phyloP scores from a whole-genome alignment of 2,329 filamentous ascomycete genomes.

The Aspergillus candidus region DNA sequence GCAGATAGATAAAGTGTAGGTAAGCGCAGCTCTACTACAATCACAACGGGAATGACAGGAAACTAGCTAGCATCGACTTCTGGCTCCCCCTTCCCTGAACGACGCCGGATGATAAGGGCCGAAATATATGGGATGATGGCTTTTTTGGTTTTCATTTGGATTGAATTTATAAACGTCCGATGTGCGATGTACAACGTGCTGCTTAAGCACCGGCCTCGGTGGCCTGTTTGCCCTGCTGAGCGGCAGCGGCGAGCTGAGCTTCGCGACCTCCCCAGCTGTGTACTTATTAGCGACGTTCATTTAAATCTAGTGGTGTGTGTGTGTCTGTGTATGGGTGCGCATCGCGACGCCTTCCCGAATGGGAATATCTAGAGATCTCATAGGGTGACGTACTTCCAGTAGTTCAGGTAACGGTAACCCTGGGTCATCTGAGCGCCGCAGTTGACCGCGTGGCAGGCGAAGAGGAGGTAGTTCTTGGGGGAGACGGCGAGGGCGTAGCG shows the following conservation, averaged over 20 bases:
- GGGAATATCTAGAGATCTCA: too few relatives aligned
- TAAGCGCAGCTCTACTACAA: neutral
- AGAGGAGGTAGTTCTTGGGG: conserved; percentile 62
- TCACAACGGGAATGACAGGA: too few relatives aligned
- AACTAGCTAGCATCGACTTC: too few relatives aligned
- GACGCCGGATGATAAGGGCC: too few relatives aligned
- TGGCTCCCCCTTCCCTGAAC: too few relatives aligned
- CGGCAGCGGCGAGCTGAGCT: conserved; percentile 31
- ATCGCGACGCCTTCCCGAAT: neutral
- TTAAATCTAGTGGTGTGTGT: too few relatives aligned
- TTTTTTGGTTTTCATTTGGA: too few relatives aligned
- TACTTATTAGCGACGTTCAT: too few relatives aligned
- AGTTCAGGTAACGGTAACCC: conserved; percentile 57
- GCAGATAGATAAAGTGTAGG: neutral
- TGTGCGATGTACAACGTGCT: neutral
- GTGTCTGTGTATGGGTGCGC: too few relatives aligned
- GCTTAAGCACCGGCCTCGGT: conserved; percentile 26
- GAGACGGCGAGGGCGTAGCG: conserved; percentile 59
- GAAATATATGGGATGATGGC: too few relatives aligned
- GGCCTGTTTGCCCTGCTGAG: conserved; percentile 24
- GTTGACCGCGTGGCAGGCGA: conserved; percentile 62
- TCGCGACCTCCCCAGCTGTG: conserved; percentile 40
- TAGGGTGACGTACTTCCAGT: conserved; percentile 48
- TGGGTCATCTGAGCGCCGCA: conserved; percentile 56
- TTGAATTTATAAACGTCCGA: too few relatives aligned